Evolutionary conservation across 2,329 filamentous ascomycete species (phyloP).

Genomic region (Cercospora berteroae): DNA sequence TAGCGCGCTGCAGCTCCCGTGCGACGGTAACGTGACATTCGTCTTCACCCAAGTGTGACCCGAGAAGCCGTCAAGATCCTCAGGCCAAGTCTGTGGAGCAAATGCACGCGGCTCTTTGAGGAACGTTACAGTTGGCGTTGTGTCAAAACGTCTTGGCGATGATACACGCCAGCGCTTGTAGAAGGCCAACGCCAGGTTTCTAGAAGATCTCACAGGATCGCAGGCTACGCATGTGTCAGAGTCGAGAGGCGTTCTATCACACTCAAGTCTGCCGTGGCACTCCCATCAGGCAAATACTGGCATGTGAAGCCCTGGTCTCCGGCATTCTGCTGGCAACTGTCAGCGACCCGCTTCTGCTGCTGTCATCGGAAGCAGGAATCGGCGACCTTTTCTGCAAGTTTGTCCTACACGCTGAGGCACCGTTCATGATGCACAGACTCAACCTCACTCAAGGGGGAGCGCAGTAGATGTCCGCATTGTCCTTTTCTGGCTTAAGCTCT

Average conservation of each 20-base stretch:
- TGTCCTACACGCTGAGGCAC: neutral
- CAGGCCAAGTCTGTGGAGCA: conserved; percentile 3
- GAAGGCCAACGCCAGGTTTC: neutral
- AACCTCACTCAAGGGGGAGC: neutral
- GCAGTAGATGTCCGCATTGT: neutral
- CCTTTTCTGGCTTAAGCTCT: neutral
- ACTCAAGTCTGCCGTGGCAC: neutral
- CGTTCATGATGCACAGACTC: neutral
- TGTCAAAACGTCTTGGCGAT: neutral
- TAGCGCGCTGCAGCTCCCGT: conserved; percentile 10
- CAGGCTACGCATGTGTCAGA: neutral
- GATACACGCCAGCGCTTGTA: neutral
- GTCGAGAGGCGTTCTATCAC: conserved; percentile 7
- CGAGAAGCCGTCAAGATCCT: conserved; percentile 1
- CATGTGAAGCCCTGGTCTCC: neutral
- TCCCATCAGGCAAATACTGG: neutral
- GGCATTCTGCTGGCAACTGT: neutral
- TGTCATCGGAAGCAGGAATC: conserved; percentile 6
- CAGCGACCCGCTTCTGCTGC: neutral
- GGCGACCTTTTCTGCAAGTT: neutral
- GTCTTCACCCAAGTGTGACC: neutral
- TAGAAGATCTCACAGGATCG: neutral
- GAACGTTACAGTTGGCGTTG: conserved; percentile 5
- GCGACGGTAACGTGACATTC: conserved; percentile 8
- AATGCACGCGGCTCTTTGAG: conserved; percentile 1